Conservation (phyloP, 345 rosid species). For the Aurinia saxatilis region DNA sequence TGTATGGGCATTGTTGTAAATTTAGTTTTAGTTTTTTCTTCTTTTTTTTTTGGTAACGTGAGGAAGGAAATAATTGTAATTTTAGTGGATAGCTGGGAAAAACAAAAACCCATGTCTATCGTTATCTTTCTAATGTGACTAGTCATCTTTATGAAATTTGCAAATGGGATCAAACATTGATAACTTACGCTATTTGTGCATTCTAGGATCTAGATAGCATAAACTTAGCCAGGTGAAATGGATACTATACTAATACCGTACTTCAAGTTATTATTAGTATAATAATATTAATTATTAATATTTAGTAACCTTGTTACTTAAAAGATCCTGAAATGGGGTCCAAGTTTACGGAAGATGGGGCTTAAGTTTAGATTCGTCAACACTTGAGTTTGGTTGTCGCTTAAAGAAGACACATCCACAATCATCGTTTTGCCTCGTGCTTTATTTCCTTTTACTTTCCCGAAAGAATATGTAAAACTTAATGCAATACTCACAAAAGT, state of each 20-base stretch:
- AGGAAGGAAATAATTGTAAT: conserved; percentile 13
- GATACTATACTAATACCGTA: not conserved
- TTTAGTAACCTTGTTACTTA: not conserved
- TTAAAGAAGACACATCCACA: conserved; percentile 11
- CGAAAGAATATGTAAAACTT: not conserved
- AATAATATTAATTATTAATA: not conserved
- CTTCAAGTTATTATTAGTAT: not conserved
- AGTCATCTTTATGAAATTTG: not conserved
- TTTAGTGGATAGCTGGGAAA: conserved; percentile 30
- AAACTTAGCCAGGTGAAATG: not conserved
- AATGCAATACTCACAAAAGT: not conserved
- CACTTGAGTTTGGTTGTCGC: conserved; percentile 23
- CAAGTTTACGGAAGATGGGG: conserved; percentile 14
- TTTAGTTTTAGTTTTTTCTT: not conserved
- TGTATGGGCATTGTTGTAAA: conserved; percentile 35
- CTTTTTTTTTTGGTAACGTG: too few species aligned
- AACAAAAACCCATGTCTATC: conserved; percentile 24
- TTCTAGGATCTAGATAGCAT: too few species aligned
- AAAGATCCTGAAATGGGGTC: not conserved
- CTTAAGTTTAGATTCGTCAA: conserved; percentile 10
- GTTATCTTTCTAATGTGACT: not conserved
- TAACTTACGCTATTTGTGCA: too few species aligned
- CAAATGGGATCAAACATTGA: not conserved
- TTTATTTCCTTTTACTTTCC: conserved; percentile 7
- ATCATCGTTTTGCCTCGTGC: conserved; percentile 16